A percentile compares a stretch with the other conserved stretches of the same genome.
Conservation (phyloP, 306 rosid genomes). For the Parietaria judaica region DNA sequence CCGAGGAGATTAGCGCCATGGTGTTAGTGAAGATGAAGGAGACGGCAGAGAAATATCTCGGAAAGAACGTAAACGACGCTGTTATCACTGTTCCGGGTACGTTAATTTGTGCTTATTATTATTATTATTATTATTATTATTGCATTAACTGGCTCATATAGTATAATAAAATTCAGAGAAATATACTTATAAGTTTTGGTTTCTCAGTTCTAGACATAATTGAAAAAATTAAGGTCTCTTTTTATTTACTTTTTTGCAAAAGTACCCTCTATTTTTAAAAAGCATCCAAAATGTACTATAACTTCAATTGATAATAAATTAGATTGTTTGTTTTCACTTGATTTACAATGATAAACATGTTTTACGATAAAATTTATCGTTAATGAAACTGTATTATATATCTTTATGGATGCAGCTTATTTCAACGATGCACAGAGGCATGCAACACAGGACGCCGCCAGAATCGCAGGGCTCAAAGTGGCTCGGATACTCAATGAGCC, state of each 20-base stretch:
- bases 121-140: too few species aligned
- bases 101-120: too few species aligned
- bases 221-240: too few species aligned
- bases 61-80: conserved; percentile 16
- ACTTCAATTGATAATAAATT: too few species aligned
- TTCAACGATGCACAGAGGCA: conserved; percentile 23
- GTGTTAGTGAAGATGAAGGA: conserved; percentile 24
- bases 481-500: conserved; percentile 22
- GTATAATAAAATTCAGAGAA: too few species aligned
- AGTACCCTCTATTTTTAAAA: too few species aligned
- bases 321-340: too few species aligned
- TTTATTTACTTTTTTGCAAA: too few species aligned
- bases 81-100: conserved; percentile 28
- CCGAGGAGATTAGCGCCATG: conserved; percentile 22
- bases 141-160: neutral
- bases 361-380: neutral
- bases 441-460: conserved; percentile 19
- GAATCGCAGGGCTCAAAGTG: conserved; percentile 18
- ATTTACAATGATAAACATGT: too few species aligned
- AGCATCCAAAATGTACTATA: too few species aligned
- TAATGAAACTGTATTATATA: neutral
- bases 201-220: too few species aligned
- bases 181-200: too few species aligned
- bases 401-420: conserved; percentile 1
- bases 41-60: conserved; percentile 18